Percentiles rank a stretch among this genome's conserved stretches.
These are phyloP conservation scores for Amoebophrya sp. DNA, from an alignment of 169 alveolate species.

Conservation along the genomic window DNA sequence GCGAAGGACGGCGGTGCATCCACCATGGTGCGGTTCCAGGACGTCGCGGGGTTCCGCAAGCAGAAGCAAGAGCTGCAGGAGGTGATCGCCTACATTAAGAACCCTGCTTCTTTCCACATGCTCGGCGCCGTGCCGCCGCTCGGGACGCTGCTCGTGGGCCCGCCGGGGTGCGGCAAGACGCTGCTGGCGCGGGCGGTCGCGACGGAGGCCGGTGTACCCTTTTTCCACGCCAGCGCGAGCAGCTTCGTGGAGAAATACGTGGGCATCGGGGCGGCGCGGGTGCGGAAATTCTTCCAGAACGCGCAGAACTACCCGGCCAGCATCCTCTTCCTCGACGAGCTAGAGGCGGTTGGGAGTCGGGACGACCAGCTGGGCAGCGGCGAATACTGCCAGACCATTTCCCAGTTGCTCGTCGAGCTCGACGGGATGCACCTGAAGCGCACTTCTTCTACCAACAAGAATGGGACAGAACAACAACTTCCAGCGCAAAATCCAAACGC, in stretches of 20 bases:
- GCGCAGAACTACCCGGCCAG: neutral
- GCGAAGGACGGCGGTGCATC: neutral
- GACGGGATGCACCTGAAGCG: constrained; percentile 1
- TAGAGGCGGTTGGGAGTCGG: neutral
- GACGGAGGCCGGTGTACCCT: neutral
- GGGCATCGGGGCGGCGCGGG: neutral
- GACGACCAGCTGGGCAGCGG: constrained; percentile 3
- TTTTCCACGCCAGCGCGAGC: constrained; percentile 20
- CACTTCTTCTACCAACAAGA: neutral
- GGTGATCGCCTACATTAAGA: neutral
- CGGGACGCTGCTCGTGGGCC: constrained; percentile 65
- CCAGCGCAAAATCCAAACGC: too few species aligned
- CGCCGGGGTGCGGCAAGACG: constrained; percentile 85
- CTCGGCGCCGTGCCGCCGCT: neutral
- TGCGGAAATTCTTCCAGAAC: neutral
- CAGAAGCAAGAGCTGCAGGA: neutral
- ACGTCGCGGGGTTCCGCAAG: neutral
- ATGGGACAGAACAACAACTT: neutral
- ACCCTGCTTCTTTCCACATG: neutral
- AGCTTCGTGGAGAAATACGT: constrained; percentile 3
- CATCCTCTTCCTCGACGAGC: constrained; percentile 22
- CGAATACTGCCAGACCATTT: neutral
- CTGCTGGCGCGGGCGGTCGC: constrained; percentile 58
- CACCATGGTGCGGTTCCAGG: neutral
- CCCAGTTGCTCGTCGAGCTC: neutral